Evolutionary conservation across 331 rosid species (phyloP).

Genomic region (Rosa hybrid): DNA sequence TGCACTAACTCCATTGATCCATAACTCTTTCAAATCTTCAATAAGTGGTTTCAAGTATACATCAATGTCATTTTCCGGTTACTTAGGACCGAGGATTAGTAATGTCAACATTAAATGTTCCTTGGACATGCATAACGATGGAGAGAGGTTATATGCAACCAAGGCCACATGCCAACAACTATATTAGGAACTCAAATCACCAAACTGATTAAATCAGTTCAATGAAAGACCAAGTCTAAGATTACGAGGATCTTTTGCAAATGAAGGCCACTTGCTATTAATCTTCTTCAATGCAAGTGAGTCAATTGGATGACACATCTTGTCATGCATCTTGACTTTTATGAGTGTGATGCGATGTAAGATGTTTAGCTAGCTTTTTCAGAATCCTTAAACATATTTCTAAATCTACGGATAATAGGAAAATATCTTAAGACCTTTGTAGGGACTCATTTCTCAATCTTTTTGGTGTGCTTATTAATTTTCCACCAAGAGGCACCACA

Average conservation of each 20-base stretch:
- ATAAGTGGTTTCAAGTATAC: neutral
- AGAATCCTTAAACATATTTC: neutral
- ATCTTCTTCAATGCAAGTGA: neutral
- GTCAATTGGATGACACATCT: neutral
- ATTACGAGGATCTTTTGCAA: neutral
- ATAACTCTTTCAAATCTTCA: neutral
- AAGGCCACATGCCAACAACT: neutral
- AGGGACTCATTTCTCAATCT: neutral
- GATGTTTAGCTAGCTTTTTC: neutral
- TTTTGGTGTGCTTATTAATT: neutral
- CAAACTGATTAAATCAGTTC: neutral
- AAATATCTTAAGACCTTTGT: neutral
- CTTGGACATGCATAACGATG: neutral
- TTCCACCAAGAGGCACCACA: neutral
- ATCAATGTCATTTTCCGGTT: neutral
- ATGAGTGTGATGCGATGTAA: neutral
- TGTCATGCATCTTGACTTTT: neutral
- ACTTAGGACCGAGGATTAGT: neutral
- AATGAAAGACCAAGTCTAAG: neutral
- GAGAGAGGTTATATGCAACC: neutral
- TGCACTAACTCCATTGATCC: neutral
- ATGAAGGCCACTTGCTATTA: neutral
- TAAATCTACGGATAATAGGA: neutral
- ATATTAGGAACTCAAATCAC: neutral
- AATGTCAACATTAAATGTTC: neutral